Conservation (phyloP, 345 rosid genomes). For the Melaleuca alternifolia region DNA sequence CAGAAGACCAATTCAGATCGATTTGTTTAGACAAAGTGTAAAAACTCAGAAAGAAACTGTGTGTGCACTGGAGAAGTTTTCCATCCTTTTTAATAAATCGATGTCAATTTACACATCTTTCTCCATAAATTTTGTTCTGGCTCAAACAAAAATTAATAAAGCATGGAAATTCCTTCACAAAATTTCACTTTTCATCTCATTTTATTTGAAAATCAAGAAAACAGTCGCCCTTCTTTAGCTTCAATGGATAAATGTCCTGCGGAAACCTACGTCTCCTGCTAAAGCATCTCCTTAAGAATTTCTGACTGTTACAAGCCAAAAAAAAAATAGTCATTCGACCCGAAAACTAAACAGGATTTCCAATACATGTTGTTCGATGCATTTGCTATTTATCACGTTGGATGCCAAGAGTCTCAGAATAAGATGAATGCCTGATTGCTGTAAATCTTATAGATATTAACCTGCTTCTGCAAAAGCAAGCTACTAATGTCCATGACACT, state of each 20-base stretch:
- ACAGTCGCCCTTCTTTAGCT: neutral
- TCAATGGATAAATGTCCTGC: neutral
- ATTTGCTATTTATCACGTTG: neutral
- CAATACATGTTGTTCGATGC: neutral
- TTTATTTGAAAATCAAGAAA: neutral
- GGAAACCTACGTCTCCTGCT: neutral
- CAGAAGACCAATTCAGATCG: neutral
- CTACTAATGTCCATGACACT: neutral
- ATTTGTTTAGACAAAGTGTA: neutral
- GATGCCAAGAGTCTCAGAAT: neutral
- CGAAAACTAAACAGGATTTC: neutral
- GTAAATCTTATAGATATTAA: neutral
- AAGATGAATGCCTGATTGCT: neutral
- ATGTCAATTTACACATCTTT: neutral
- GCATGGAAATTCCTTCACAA: neutral
- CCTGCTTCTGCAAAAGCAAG: neutral
- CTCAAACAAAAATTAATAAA: neutral
- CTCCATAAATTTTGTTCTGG: neutral
- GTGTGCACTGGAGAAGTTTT: neutral
- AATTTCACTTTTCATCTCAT: neutral
- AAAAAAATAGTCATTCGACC: neutral
- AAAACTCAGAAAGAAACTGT: neutral
- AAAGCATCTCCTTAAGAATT: neutral
- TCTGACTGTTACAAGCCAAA: neutral
- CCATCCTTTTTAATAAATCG: neutral